phyloP scores from a whole-genome alignment of 805 yeast species.

The Peterozyma xylosa region DNA sequence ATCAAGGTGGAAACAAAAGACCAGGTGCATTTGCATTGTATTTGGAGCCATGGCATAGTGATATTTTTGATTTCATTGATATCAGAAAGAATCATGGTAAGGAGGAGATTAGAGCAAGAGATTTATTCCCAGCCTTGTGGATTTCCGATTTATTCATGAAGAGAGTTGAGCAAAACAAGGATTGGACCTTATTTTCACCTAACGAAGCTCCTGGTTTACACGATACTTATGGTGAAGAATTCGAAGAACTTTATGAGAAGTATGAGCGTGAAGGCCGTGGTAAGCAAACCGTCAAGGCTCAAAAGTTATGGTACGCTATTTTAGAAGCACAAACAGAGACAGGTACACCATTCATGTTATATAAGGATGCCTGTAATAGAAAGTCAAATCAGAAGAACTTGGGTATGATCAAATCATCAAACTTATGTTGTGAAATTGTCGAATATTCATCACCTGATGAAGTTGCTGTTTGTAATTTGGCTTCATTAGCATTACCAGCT shows the following conservation, averaged over 20 bases:
- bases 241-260: slow-evolving; percentile 57
- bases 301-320: slow-evolving; percentile 84
- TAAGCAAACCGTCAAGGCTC: slow-evolving; percentile 66
- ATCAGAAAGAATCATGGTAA: slow-evolving; percentile 91
- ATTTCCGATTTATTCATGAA: slow-evolving; percentile 91
- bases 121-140: slow-evolving; percentile 91
- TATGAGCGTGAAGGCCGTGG: slow-evolving; percentile 71
- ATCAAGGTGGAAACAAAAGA: slow-evolving; percentile 96
- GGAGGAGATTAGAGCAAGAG: slow-evolving; percentile 90
- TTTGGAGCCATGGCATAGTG: slow-evolving; percentile 96
- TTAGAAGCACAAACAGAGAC: slow-evolving; percentile 92
- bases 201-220: slow-evolving; percentile 80
- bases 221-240: slow-evolving; percentile 81
- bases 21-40: slow-evolving; percentile 97
- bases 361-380: slow-evolving; percentile 84
- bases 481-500: slow-evolving; percentile 82
- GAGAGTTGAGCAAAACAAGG: slow-evolving; percentile 68
- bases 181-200: slow-evolving; percentile 90
- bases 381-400: slow-evolving; percentile 89
- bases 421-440: slow-evolving; percentile 89
- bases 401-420: slow-evolving; percentile 89
- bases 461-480: slow-evolving; percentile 93
- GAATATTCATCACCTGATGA: slow-evolving; percentile 91
- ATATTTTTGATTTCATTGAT: slow-evolving; percentile 78
- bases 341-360: slow-evolving; percentile 91